These are phyloP conservation scores for Neurospora africana DNA, from an alignment of 495 filamentous ascomycete genomes.

Conservation along the genomic window DNA sequence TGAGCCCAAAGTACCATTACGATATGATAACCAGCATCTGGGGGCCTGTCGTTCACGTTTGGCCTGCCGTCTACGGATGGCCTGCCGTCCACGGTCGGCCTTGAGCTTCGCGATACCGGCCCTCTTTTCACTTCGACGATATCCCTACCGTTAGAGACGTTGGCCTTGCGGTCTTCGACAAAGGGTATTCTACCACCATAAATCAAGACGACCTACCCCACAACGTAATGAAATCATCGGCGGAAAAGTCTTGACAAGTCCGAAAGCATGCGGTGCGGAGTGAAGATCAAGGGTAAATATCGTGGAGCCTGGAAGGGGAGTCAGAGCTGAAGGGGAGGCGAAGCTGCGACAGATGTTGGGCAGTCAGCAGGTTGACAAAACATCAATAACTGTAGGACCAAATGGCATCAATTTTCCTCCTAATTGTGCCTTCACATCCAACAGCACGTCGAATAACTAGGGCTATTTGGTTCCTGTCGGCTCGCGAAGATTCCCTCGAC, in stretches of 20 bases:
- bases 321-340: not conserved
- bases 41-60: not conserved
- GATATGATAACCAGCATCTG: not conserved
- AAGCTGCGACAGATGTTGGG: not conserved
- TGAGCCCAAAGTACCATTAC: not conserved
- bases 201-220: not conserved
- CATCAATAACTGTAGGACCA: not conserved
- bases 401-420: not conserved
- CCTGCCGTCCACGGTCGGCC: not conserved
- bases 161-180: not conserved
- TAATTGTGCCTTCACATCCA: not conserved
- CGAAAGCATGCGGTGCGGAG: not conserved
- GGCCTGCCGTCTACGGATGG: not conserved
- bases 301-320: not conserved
- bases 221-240: not conserved
- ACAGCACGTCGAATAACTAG: not conserved
- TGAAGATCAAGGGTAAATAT: not conserved
- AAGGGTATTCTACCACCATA: not conserved
- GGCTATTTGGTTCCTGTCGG: not conserved
- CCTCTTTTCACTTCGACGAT: not conserved
- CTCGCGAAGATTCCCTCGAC: not conserved
- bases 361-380: not conserved
- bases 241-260: not conserved
- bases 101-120: not conserved
- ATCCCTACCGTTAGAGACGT: too few species aligned